phyloP scores from a whole-genome alignment of 805 yeast species.

The Metschnikowia anglica region DNA sequence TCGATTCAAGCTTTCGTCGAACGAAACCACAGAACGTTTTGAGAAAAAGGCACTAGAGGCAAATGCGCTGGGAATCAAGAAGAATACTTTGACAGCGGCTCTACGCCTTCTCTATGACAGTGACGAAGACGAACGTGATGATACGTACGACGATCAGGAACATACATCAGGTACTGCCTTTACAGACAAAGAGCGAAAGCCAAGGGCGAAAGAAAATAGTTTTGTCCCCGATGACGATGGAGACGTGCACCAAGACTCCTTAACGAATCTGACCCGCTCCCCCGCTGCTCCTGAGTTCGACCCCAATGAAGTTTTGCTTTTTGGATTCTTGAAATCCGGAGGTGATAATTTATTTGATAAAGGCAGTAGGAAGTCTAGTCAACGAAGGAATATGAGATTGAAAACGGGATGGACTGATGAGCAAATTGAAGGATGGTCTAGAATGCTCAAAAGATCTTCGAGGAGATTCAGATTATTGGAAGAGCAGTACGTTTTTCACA shows the following conservation, averaged over 20 bases:
- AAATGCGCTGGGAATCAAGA: slow-evolving; percentile 42
- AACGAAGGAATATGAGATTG: slow-evolving; percentile 50
- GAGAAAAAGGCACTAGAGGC: slow-evolving; percentile 9
- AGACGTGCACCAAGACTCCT: slow-evolving; percentile 14
- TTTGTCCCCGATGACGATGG: slow-evolving; percentile 31
- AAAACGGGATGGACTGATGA: slow-evolving; percentile 78
- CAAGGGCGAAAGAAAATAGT: slow-evolving; percentile 15
- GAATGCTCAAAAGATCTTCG: slow-evolving; percentile 69
- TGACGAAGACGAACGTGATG: slow-evolving; percentile 87
- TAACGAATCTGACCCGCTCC: slow-evolving; percentile 20
- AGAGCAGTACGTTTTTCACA: slow-evolving; percentile 43
- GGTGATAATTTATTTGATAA: slow-evolving; percentile 46
- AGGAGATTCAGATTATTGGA: slow-evolving; percentile 60
- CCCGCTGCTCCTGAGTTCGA: slow-evolving; percentile 28
- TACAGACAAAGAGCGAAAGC: slow-evolving; percentile 9
- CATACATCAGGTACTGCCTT: slow-evolving; percentile 31
- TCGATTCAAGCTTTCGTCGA: slow-evolving; percentile 24
- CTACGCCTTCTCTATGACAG: slow-evolving; percentile 62
- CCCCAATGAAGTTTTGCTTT: slow-evolving; percentile 53
- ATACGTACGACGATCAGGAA: slow-evolving; percentile 62
- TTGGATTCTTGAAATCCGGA: slow-evolving; percentile 49
- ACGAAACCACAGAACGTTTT: slow-evolving; percentile 21
- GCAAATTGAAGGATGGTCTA: slow-evolving; percentile 91
- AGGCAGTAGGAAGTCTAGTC: slow-evolving; percentile 48
- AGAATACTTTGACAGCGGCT: slow-evolving; percentile 59